phyloP scores from a whole-genome alignment of 768 basidiomycete species.

The Phaeotremella fagi region DNA sequence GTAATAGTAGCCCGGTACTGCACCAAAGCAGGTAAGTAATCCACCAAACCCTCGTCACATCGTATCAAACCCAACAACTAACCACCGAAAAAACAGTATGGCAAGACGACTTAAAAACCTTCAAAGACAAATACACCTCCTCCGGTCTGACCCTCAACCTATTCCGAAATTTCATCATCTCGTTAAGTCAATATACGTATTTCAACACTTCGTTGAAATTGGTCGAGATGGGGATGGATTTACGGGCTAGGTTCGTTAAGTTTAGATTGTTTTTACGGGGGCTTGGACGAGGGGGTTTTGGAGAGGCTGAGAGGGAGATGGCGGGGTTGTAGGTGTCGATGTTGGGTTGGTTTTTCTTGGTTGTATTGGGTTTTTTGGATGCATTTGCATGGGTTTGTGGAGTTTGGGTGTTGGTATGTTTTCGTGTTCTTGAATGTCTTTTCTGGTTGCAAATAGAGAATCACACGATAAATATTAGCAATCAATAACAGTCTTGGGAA shows the following conservation, averaged over 20 bases:
- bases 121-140: slow-evolving; percentile 5
- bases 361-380: background rate
- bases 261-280: slow-evolving; percentile 40
- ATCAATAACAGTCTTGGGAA: too few relatives aligned
- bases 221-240: slow-evolving; percentile 43
- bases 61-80: too few relatives aligned
- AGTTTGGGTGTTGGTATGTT: too few relatives aligned
- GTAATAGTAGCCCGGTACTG: slow-evolving; percentile 88
- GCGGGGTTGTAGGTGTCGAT: slow-evolving; percentile 28
- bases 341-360: background rate
- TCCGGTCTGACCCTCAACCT: slow-evolving; percentile 24
- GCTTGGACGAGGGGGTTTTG: slow-evolving; percentile 33
- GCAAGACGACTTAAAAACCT: slow-evolving; percentile 25
- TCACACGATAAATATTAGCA: too few relatives aligned
- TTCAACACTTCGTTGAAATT: slow-evolving; percentile 33
- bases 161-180: slow-evolving; percentile 9
- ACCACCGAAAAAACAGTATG: slow-evolving; percentile 54
- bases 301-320: slow-evolving; percentile 29
- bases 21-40: slow-evolving; percentile 47
- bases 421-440: background rate
- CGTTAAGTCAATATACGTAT: slow-evolving; percentile 25
- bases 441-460: background rate
- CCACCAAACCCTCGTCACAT: slow-evolving; percentile 34
- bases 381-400: too few relatives aligned
- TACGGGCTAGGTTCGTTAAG: slow-evolving; percentile 36